Conservation (phyloP, 768 basidiomycete species). For the Dacryopinax spathularia region DNA sequence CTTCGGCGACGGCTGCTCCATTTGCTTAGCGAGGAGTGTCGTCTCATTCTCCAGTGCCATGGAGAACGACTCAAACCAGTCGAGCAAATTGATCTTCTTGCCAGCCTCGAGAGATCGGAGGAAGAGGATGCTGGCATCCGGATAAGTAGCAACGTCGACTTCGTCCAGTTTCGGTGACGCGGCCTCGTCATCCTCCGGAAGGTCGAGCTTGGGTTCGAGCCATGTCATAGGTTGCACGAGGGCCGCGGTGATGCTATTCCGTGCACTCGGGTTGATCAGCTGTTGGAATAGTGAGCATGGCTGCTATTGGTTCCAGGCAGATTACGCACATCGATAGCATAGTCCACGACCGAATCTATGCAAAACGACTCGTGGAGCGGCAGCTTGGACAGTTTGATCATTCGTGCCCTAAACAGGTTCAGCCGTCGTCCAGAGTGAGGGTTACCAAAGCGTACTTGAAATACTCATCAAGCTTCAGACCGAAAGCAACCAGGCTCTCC, state of each 20-base stretch:
- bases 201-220: conserved; percentile 12
- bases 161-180: conserved; percentile 23
- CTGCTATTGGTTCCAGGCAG: neutral
- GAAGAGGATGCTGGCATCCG: conserved; percentile 67
- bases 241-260: conserved; percentile 45
- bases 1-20: conserved; percentile 15
- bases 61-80: conserved; percentile 74
- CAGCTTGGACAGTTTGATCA: neutral
- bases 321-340: neutral
- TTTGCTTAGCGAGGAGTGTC: conserved; percentile 13
- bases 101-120: conserved; percentile 63
- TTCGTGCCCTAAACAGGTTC: neutral
- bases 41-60: conserved; percentile 48
- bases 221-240: conserved; percentile 47
- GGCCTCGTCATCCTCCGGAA: conserved; percentile 14
- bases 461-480: neutral
- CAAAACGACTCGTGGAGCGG: neutral
- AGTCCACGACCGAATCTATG: neutral
- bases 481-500: neutral
- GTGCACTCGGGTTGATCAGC: conserved; percentile 57
- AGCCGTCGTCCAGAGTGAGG: neutral
- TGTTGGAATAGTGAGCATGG: conserved; percentile 17
- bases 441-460: neutral
- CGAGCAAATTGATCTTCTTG: conserved; percentile 71
- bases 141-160: conserved; percentile 15